Evolutionary conservation across 2,329 filamentous ascomycete genomes (phyloP), one percentile per base, ranked within the genome.

Genomic region (Amylocarpus encephaloides): DNA sequence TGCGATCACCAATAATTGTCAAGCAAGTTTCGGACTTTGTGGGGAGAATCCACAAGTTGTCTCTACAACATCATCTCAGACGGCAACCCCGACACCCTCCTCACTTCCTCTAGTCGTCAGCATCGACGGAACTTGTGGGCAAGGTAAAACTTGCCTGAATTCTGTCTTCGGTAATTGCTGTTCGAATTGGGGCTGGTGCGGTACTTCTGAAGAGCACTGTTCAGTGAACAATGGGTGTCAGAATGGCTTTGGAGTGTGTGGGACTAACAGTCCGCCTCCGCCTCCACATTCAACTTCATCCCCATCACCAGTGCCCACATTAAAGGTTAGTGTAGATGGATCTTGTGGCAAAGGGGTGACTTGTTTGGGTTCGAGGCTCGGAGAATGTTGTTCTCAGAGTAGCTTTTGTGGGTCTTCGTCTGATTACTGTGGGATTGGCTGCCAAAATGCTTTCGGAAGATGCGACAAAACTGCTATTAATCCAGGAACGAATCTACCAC

Each of bases 221-320:
- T 50, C 51, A 19, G 34, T 41, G n/a, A 46, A 33, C 6, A 47
- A 44, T 33, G 56, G 56, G 12, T 58, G 56, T 30, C 56, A 58
- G 29, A 32, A 43, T 18, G 49, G 34, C 4, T 56, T 52, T 36
- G 56, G 56, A 10, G 15, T n/a, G n/a, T 59, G 56, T 38, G 36
- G 41, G 18, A 30, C 26, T n/a, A 16, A 18, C 22, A 16, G 11
- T 9, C 22, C 33, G 4, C 33, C 47, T 19, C 35, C 45, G 9
- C 6, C 13, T n/a, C 43, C 33, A 3, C 33, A 16, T 6, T 12
- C 43, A 12, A 15, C 43, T 12, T 11, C 32, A 10, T 12, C 43
- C 22, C 13, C 43, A 11, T 15, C 32, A 11, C 15, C 32, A 4
- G 32, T 19, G 16, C 6, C 32, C 4, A 5, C 19, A 3, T 11